phyloP scores from a whole-genome alignment of 2,329 filamentous ascomycete genomes.

The Colletotrichum coccodes region DNA sequence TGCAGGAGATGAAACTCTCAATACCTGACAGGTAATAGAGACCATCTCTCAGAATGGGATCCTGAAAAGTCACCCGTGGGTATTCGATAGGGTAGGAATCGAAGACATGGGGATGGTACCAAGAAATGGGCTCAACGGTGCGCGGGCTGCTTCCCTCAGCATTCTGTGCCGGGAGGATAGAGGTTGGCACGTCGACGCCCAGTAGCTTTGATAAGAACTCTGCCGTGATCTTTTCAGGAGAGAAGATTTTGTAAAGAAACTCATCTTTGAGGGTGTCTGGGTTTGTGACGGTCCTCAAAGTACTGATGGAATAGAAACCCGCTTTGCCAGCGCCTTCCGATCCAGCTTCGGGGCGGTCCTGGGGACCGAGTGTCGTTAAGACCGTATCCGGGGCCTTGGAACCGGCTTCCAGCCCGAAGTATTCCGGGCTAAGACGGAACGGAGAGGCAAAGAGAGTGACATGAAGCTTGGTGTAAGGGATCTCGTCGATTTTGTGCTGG shows the following conservation, averaged over 20 bases:
- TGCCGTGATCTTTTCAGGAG: slow-evolving; percentile 61
- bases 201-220: slow-evolving; percentile 64
- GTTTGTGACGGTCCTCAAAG: slow-evolving; percentile 72
- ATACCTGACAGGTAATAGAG: slow-evolving; percentile 82
- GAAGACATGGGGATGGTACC: slow-evolving; percentile 83
- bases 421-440: slow-evolving; percentile 73
- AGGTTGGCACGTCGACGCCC: slow-evolving; percentile 56
- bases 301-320: slow-evolving; percentile 88
- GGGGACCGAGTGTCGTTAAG: slow-evolving; percentile 80
- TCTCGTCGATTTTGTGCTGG: slow-evolving; percentile 75
- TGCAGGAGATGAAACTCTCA: slow-evolving; percentile 94
- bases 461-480: slow-evolving; percentile 89
- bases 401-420: slow-evolving; percentile 74
- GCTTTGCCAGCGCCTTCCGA: slow-evolving; percentile 73
- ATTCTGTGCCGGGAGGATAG: slow-evolving; percentile 42
- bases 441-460: slow-evolving; percentile 90
- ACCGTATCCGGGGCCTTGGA: slow-evolving; percentile 75
- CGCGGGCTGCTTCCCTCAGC: slow-evolving; percentile 39
- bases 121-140: slow-evolving; percentile 67
- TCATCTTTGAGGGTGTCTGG: slow-evolving; percentile 64
- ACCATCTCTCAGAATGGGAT: slow-evolving; percentile 73
- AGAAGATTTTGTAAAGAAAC: slow-evolving; percentile 74
- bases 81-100: slow-evolving; percentile 85
- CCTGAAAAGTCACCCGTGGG: slow-evolving; percentile 90
- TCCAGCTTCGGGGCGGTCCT: slow-evolving; percentile 61